Conservation (phyloP, 768 basidiomycete species). For the Termitomyces sp. region DNA sequence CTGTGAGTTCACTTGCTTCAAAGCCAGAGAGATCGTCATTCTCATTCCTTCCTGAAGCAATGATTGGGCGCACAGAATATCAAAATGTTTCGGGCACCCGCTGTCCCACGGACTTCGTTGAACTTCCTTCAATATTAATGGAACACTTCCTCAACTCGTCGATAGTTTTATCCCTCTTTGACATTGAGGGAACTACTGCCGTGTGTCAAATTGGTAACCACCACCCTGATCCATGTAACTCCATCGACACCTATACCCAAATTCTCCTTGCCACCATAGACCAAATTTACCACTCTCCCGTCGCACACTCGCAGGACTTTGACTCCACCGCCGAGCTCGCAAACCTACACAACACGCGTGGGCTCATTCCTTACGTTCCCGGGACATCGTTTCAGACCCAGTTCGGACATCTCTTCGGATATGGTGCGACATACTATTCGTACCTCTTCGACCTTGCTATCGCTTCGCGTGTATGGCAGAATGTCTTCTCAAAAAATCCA, state of each 20-base stretch:
- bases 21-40: neutral
- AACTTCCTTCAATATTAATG: conserved; percentile 97
- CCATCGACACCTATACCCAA: conserved; percentile 87
- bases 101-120: conserved; percentile 97
- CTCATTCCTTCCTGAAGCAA: conserved; percentile 48
- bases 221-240: conserved; percentile 69
- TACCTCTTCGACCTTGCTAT: conserved; percentile 97
- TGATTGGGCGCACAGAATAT: conserved; percentile 96
- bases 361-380: conserved; percentile 75
- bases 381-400: conserved; percentile 94
- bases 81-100: conserved; percentile 98
- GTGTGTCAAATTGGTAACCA: conserved; percentile 51
- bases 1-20: conserved; percentile 52
- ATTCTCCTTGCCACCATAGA: conserved; percentile 87
- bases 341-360: conserved; percentile 57
- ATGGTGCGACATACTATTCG: conserved; percentile 97
- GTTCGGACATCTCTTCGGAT: conserved; percentile 93
- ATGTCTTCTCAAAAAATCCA: conserved; percentile 65
- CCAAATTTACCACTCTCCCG: conserved; percentile 82
- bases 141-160: conserved; percentile 93
- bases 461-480: conserved; percentile 84
- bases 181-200: conserved; percentile 39
- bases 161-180: conserved; percentile 75
- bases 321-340: conserved; percentile 68
- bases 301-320: conserved; percentile 48